These are phyloP conservation scores for Fusarium nelsonii DNA, from an alignment of 2,329 filamentous ascomycete genomes.

Conservation along the genomic window DNA sequence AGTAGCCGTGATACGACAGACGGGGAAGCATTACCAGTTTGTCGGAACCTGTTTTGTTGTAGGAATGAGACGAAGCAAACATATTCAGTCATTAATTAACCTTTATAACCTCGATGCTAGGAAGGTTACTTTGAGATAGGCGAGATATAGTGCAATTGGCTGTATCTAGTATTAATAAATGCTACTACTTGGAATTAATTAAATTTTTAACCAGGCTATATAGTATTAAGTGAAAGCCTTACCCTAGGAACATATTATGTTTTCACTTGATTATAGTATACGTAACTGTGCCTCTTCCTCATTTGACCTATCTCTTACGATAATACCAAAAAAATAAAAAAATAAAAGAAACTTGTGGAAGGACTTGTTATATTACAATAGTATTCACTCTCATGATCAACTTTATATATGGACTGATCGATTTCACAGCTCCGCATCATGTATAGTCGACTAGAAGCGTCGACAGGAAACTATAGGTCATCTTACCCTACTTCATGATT, in stretches of 20 bases:
- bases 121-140: not conserved
- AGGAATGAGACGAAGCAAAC: not conserved
- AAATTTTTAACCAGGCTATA: not conserved
- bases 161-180: not conserved
- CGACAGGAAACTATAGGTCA: too few relatives aligned
- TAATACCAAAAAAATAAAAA: too few relatives aligned
- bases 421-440: too few relatives aligned
- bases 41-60: constrained; percentile 1
- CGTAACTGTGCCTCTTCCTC: too few relatives aligned
- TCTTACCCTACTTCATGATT: too few relatives aligned
- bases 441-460: too few relatives aligned
- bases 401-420: too few relatives aligned
- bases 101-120: not conserved
- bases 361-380: too few relatives aligned
- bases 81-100: not conserved
- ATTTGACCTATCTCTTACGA: too few relatives aligned
- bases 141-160: not conserved
- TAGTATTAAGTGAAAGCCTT: not conserved
- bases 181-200: not conserved
- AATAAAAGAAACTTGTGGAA: too few relatives aligned
- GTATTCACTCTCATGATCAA: too few relatives aligned
- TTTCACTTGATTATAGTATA: not conserved
- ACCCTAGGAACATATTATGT: not conserved
- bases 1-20: not conserved
- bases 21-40: not conserved